Percentiles rank a stretch among this genome's conserved stretches.
Evolutionary conservation across 2,329 filamentous ascomycete genomes (phyloP).

Genomic region (Albophoma yamanashiensis): DNA sequence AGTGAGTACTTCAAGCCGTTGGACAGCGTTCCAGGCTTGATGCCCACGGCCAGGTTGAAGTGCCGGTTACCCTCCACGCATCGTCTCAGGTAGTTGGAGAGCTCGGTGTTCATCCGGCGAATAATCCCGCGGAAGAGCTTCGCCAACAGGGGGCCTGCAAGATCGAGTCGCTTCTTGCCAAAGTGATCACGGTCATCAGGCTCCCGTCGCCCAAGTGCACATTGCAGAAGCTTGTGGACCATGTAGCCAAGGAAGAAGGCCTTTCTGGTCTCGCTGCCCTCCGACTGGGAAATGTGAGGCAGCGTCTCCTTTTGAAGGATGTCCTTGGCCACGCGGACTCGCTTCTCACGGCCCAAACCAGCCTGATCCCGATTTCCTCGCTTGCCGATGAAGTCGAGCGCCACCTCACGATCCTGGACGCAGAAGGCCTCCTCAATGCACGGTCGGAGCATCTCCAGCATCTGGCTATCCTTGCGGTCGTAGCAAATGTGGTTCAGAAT

Average conservation of each 20-base stretch:
- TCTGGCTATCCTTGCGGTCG: conserved; percentile 86
- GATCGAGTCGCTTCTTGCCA: conserved; percentile 93
- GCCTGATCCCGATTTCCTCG: conserved; percentile 55
- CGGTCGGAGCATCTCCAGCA: conserved; percentile 94
- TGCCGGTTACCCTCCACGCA: conserved; percentile 83
- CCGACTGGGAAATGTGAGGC: conserved; percentile 89
- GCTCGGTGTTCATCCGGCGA: conserved; percentile 80
- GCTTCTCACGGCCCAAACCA: conserved; percentile 70
- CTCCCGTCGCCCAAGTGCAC: conserved; percentile 82
- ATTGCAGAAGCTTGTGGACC: conserved; percentile 92
- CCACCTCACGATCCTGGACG: conserved; percentile 90
- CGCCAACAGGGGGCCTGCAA: conserved; percentile 89
- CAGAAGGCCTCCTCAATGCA: conserved; percentile 96
- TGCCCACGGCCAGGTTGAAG: conserved; percentile 82
- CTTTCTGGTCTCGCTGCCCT: conserved; percentile 91
- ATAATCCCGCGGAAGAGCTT: conserved; percentile 92
- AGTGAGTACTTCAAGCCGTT: conserved; percentile 95
- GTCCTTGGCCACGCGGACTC: conserved; percentile 84
- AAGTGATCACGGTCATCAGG: conserved; percentile 98
- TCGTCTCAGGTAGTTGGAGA: conserved; percentile 82
- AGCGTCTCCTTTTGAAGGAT: conserved; percentile 95
- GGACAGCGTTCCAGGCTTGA: conserved; percentile 84
- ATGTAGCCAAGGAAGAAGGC: conserved; percentile 99
- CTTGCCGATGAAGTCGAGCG: conserved; percentile 90
- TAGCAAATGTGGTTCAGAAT: conserved; percentile 98